These are phyloP conservation scores for Amphichorda felina DNA, from an alignment of 2,329 filamentous ascomycete species.

Conservation along the genomic window DNA sequence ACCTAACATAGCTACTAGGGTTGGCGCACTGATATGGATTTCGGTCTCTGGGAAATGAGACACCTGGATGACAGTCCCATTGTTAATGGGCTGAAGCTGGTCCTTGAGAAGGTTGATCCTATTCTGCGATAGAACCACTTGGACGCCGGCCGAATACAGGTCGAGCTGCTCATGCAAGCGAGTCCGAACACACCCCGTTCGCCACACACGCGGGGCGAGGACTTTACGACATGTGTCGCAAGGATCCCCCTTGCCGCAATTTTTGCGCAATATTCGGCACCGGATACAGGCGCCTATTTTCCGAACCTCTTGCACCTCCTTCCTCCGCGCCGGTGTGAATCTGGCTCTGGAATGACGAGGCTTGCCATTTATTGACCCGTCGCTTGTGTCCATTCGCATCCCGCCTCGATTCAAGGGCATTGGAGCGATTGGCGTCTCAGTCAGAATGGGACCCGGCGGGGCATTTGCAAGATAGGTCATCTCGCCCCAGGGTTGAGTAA, in stretches of 20 bases:
- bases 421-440: conserved; percentile 14
- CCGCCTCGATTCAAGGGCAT: conserved; percentile 30
- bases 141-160: conserved; percentile 51
- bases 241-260: conserved; percentile 50
- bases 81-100: conserved; percentile 33
- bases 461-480: conserved; percentile 34
- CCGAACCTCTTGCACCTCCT: conserved; percentile 53
- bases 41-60: conserved; percentile 45
- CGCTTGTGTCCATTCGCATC: conserved; percentile 38
- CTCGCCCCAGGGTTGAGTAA: conserved; percentile 38
- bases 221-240: conserved; percentile 55
- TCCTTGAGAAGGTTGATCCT: conserved; percentile 43
- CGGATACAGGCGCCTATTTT: conserved; percentile 55
- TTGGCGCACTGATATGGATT: conserved; percentile 27
- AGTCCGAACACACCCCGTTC: conserved; percentile 49
- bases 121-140: conserved; percentile 49
- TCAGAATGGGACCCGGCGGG: conserved; percentile 16
- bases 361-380: conserved; percentile 30
- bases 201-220: conserved; percentile 52
- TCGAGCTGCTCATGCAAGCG: conserved; percentile 50
- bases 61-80: conserved; percentile 39
- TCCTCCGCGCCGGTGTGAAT: conserved; percentile 45
- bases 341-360: conserved; percentile 42
- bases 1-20: conserved; percentile 18
- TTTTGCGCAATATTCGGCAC: conserved; percentile 54